Evolutionary conservation across 139 green algal species (phyloP).

Genomic region (Mychonastes homosphaera): DNA sequence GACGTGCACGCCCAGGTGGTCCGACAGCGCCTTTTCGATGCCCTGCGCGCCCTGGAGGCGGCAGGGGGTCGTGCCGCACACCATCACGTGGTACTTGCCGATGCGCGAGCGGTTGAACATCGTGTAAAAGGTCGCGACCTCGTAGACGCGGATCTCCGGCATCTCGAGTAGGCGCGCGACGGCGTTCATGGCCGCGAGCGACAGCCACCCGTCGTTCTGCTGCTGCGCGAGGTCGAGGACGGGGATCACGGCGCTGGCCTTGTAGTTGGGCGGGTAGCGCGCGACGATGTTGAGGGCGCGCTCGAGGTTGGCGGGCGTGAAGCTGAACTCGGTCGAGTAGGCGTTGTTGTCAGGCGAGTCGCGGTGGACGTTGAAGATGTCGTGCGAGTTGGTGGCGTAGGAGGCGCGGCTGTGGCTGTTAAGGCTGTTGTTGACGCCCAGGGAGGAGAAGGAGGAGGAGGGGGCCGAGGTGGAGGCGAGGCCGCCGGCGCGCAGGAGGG

Average conservation of each 20-base stretch:
- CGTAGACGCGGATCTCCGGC: slow-evolving; percentile 21
- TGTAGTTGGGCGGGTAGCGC: slow-evolving; percentile 93
- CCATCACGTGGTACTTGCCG: slow-evolving; percentile 95
- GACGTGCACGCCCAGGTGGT: slow-evolving; percentile 38
- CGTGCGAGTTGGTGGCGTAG: slow-evolving; percentile 82
- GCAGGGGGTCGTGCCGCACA: slow-evolving; percentile 96
- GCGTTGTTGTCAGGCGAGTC: slow-evolving; percentile 72
- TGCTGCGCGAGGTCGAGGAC: slow-evolving; percentile 96
- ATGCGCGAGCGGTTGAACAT: slow-evolving; percentile 98
- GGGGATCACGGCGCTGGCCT: slow-evolving; percentile 84
- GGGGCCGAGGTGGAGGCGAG: background rate
- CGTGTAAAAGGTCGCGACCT: slow-evolving; percentile 97
- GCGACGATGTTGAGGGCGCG: slow-evolving; percentile 52
- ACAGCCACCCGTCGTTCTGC: slow-evolving; percentile 87
- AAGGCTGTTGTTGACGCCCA: background rate
- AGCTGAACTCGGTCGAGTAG: slow-evolving; percentile 68
- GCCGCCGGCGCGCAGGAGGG: background rate
- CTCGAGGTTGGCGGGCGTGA: slow-evolving; percentile 68
- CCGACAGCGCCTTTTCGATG: slow-evolving; percentile 6
- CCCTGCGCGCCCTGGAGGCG: slow-evolving; percentile 25
- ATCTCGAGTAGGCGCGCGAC: slow-evolving; percentile 55
- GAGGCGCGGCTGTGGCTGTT: background rate
- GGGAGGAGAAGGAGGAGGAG: background rate
- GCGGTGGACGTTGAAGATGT: slow-evolving; percentile 80
- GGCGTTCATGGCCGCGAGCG: slow-evolving; percentile 83